Base-by-base conservation (phyloP, 2,329 filamentous ascomycete genomes). In the Akanthomyces muscarius region DNA sequence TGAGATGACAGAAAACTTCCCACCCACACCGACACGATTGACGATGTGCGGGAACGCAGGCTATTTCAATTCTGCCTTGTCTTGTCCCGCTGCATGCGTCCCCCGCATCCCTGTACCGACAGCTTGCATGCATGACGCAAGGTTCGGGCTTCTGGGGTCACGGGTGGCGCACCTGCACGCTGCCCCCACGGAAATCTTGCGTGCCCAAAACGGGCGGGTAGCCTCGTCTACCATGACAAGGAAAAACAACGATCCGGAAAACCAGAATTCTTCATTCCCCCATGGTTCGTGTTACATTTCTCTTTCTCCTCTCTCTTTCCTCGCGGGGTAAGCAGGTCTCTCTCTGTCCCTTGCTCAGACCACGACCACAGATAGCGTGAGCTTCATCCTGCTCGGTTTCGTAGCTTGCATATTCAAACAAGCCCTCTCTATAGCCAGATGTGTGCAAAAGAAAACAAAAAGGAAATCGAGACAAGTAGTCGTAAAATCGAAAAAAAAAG, bases 101-200 rank as follows among this genome's bases (percentile, higher is more conserved):
- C 10, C 36, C 38, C 18, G 10, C 51, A 48, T 58, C 42, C 30
- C 55, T 48, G 44, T 33, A 18, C 30, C n/a, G 55, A 10, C 42
- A 47, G 42, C 50, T 38, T 47, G 59, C 30, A 53, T 62, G 60
- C 60, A 62, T 56, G 51, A 56, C 52, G 33, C 42, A 54, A 41
- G 51, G 59, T 30, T 30, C 36, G 56, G 21, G 33, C 33, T 28
- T 25, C 57, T 48, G 42, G 48, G 50, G 42, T 56, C 60, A 62
- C 51, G 30, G 60, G 60, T 47, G 28, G 41, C n/a, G 33, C 48
- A 61, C 30, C 50, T 51, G 57, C 50, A 44, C 21, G 48, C 42
- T 41, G 33, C 14, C 42, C 41, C 25, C 25, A 18, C 25, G 11
- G n/a, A 4, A 48, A 21, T 23, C 23, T 56, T 21, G 8, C 50